Conservation (phyloP, 257 asterid species). For the Solanum rostratum region DNA sequence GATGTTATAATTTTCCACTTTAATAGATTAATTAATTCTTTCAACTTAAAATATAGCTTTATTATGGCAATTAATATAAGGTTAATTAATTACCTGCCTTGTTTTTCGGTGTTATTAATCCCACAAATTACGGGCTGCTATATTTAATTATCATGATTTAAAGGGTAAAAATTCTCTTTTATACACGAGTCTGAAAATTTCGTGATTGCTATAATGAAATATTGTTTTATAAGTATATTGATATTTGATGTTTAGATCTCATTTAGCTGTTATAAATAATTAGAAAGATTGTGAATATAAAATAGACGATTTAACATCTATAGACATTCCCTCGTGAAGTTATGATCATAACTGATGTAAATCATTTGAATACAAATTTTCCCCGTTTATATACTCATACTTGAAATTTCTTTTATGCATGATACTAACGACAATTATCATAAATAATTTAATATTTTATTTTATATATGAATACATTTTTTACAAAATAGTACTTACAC, state of each 20-base stretch:
- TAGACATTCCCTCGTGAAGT: not conserved
- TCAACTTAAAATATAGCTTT: not conserved
- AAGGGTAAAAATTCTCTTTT: not conserved
- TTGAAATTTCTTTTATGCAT: not conserved
- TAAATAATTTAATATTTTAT: too few species aligned
- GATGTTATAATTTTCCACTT: not conserved
- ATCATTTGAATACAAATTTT: too few species aligned
- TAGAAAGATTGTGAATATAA: not conserved
- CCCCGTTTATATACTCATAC: too few species aligned
- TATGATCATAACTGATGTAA: not conserved
- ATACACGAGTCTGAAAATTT: not conserved
- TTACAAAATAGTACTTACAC: too few species aligned
- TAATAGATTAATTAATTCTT: not conserved
- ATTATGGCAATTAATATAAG: not conserved
- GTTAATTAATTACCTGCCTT: not conserved
- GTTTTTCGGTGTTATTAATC: not conserved
- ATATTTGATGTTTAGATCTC: not conserved
- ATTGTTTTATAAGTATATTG: not conserved
- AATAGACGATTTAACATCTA: not conserved
- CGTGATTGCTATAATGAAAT: too few species aligned
- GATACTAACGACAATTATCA: too few species aligned
- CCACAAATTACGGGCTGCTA: not conserved
- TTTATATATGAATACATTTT: too few species aligned
- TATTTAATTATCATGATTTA: not conserved
- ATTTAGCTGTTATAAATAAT: not conserved